phyloP scores from a whole-genome alignment of 768 basidiomycete genomes.

The Suillus luteus region DNA sequence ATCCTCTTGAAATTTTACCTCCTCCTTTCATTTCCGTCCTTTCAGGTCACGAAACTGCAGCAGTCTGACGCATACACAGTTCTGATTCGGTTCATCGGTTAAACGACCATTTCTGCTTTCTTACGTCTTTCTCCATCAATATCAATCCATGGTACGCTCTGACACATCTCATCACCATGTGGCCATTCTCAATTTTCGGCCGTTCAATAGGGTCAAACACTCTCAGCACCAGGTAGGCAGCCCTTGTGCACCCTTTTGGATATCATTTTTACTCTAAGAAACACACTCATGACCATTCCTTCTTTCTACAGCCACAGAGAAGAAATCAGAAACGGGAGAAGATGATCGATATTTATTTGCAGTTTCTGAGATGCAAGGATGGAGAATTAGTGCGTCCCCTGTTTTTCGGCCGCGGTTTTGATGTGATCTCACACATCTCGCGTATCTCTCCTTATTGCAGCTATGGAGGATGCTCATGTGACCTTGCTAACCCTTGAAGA shows the following conservation, averaged over 20 bases:
- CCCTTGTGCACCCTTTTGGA: conserved; percentile 6
- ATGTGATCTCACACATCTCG: conserved; percentile 17
- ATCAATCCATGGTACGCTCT: conserved; percentile 30
- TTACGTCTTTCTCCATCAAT: conserved; percentile 29
- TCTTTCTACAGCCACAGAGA: conserved; percentile 65
- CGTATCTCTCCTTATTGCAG: conserved; percentile 44
- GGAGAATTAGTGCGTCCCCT: conserved; percentile 87
- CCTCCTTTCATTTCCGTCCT: conserved; percentile 1
- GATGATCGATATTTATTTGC: conserved; percentile 74
- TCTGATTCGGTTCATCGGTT: conserved; percentile 3
- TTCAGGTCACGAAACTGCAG: not conserved
- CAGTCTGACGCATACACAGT: not conserved
- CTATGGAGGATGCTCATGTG: conserved; percentile 97
- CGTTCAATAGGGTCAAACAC: conserved; percentile 74
- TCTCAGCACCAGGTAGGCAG: conserved; percentile 72
- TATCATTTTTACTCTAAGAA: conserved; percentile 12
- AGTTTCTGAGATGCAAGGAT: conserved; percentile 98
- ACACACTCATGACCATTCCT: conserved; percentile 17
- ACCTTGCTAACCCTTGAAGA: conserved; percentile 70
- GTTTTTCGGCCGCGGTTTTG: not conserved
- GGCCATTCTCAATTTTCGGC: conserved; percentile 10
- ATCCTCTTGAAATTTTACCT: conserved; percentile 3
- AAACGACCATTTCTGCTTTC: conserved; percentile 14
- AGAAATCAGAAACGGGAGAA: conserved; percentile 72
- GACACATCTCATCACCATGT: conserved; percentile 10